Evolutionary conservation across 306 rosid genomes (phyloP), one percentile per base, ranked within the genome.

Genomic region (Lathyrus tuberosus): DNA sequence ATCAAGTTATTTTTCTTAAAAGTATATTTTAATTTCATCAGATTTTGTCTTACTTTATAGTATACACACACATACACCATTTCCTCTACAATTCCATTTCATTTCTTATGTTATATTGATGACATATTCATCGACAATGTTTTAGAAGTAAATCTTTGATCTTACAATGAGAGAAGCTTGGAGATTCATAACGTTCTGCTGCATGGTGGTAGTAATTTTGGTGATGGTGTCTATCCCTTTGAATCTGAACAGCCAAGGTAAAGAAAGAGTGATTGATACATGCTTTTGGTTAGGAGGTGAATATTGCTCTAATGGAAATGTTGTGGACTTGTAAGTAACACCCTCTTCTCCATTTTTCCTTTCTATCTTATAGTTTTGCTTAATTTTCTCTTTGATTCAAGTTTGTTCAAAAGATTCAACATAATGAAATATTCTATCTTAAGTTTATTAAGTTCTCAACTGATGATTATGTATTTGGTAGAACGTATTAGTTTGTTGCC

Each of bases 271-370:
- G 4, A 41, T 20, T 38, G 80, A 83, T 82, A 88, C 74, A 0
- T 90, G 95, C 57, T 84, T 86, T 0, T 86, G 96, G 96, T 80
- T 82, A 14, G 96, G 98, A 3, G 86, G 87, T 8, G 85, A 89
- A 61, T 92, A 31, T 31, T 31, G 92, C 67, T 84, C 88, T 5
- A 64, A 80, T 6, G 90, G 88, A 77, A 80, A 83, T 65, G 88
- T 87, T 13, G 76, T 85, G 35, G 67, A 77, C 84, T 66, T 90
- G 98, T 93, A 84, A 85, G 98, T 65, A 62, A 53, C 15, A 18
- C 5, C 17, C 11, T 62, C 43, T 46, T 52, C 10, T 20, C 57
- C n/a, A 3, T 18, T 42, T 14, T 10, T 31, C 37, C 10, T 15
- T 18, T 42, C 13, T 62, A 37, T 51, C 4, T 70, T 9, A 10